Evolutionary conservation across 805 yeast species (phyloP), one percentile per base, ranked within the genome.

Genomic region (Wickerhamia fluorescens): DNA sequence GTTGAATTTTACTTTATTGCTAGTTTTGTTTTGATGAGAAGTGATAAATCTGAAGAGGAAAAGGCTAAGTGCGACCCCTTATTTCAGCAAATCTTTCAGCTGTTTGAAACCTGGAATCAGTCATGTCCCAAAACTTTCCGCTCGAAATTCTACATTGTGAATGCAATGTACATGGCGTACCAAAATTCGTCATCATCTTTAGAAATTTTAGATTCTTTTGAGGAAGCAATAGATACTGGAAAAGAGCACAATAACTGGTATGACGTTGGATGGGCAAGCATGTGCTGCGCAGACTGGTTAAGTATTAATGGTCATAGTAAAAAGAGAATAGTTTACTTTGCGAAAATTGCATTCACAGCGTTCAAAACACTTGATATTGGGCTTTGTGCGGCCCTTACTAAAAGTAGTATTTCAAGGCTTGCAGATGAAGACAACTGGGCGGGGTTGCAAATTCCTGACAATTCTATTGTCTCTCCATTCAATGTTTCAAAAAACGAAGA

Each of bases 221-320:
- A 68, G 29, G 60, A 52, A 14, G 66, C 74, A 0, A 52, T 68
- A n/a, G 62, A 57, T n/a, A 28, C 35, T 4, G 65, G 71, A 1
- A 42, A 46, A 5, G 36, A 37, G n/a, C 34, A 44, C 20, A 50
- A 52, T 7, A 40, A 51, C 12, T 45, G 54, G 40, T 47, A 54
- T 16, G 72, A 68, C 27, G 54, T 53, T 5, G 73, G 67, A 2
- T 33, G 59, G 28, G 56, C 57, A 6, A 51, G 58, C 33, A 61
- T 64, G 29, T 47, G 62, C 12, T 68, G 75, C 44, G 71, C 63
- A 7, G 29, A 41, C 14, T 65, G 74, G 68, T 39, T 64, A 7
- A 32, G 36, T 3, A 33, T 24, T 4, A 35, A 31, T 4, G 38
- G 50, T 1, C 39, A 36, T 14, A 39, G 50, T 20, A 53, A 49